Evolutionary conservation across 768 basidiomycete genomes (phyloP).

Genomic region (Dendrothele bispora): DNA sequence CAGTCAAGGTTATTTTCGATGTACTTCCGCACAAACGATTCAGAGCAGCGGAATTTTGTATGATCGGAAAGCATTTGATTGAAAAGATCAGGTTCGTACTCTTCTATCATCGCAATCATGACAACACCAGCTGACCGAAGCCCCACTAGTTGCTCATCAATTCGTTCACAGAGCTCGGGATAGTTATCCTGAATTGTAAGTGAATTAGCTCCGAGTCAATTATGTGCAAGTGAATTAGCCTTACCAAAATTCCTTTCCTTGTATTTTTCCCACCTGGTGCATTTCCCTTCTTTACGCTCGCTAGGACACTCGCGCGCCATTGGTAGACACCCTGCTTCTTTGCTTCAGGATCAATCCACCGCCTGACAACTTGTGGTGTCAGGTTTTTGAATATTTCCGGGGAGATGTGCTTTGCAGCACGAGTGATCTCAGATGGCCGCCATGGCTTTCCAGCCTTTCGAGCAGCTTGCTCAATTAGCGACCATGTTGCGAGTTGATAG

Average conservation of each 20-base stretch:
- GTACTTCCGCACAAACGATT: conserved; percentile 19
- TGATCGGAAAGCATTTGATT: conserved; percentile 10
- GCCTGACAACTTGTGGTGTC: neutral
- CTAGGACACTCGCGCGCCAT: neutral
- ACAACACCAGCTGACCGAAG: neutral
- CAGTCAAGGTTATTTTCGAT: conserved; percentile 14
- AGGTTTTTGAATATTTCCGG: neutral
- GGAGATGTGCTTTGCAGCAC: neutral
- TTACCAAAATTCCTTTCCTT: neutral
- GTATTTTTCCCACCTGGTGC: neutral
- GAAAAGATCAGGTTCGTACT: conserved; percentile 22
- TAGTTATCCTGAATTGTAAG: neutral
- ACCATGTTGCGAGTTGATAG: neutral
- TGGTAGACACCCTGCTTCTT: neutral
- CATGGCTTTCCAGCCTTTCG: neutral
- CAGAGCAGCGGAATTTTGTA: conserved; percentile 13
- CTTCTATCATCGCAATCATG: conserved; percentile 9
- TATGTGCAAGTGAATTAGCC: neutral
- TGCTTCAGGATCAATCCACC: neutral
- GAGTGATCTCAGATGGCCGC: neutral
- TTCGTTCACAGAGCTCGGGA: neutral
- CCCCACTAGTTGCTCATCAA: neutral
- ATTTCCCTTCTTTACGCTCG: neutral
- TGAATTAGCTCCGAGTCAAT: neutral
- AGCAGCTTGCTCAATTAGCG: neutral